Evolutionary conservation across 2,329 filamentous ascomycete genomes (phyloP), one percentile per base, ranked within the genome.

Genomic region (Domatiomyces globalis): DNA sequence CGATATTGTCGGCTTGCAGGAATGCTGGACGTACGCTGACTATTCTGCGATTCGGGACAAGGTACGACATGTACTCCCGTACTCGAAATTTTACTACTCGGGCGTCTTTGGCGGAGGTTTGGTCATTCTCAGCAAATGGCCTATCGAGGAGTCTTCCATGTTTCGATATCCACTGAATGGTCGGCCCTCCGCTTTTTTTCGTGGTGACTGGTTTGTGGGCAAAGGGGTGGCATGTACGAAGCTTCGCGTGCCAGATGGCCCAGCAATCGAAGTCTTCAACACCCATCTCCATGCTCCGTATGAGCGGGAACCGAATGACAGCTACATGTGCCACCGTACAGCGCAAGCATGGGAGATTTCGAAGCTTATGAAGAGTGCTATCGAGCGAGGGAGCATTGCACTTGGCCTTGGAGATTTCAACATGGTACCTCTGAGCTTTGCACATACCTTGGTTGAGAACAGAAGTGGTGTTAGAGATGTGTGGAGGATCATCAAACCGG

Each of bases 341-440:
- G 84, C 90, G 2, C 90, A 98, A 70, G 85, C 88, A 48, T 98
- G 92, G 92, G 85, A 95, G 65, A 85, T 95, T 52, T 79, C 89
- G 49, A 95, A 94, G 67, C 75, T 95, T 45, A 84, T 95, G 71
- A 81, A 86, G 47, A 84, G 79, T 52, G 89, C 90, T 45, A 78
- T 82, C 1, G 84, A 88, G 59, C 75, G 84, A 12, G 87, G 88
- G 5, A 85, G 90, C 65, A 74, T 96, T 27, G 88, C 89, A 49
- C 72, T 96, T 44, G 89, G 83, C 5, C 72, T 95, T 50, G 92
- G 92, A 22, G 92, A 96, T 71, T 95, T 96, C 72, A 96, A 96
- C 70, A 94, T 95, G 84, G 73, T 87, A n/a, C 92, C 92, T 0
- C 69, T 84, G 43, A 94, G 87, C 22, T 79, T 95, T 55, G 83